Evolutionary conservation across 2,329 filamentous ascomycete species (phyloP).

Genomic region (Paecilomyces sp.): DNA sequence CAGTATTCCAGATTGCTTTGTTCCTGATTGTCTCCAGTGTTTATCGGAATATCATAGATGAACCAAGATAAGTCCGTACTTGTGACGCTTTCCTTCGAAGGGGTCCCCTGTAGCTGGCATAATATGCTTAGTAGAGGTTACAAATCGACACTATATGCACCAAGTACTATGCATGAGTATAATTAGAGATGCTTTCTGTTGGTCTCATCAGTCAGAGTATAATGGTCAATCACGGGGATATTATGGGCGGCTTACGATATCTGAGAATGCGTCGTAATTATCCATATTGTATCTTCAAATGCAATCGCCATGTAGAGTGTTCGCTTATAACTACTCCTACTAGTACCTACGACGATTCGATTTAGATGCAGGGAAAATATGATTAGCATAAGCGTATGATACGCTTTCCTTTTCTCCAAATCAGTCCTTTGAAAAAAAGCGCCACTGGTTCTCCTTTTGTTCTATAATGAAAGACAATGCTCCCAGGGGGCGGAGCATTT

Average conservation of each 20-base stretch:
- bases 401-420: background rate
- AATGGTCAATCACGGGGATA: background rate
- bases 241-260: background rate
- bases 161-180: background rate
- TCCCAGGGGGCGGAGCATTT: background rate
- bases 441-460: background rate
- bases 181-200: too few relatives aligned
- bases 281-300: background rate
- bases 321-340: background rate
- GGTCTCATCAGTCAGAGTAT: background rate
- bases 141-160: background rate
- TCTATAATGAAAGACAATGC: background rate
- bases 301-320: background rate
- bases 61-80: background rate
- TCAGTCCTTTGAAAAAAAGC: background rate
- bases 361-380: background rate
- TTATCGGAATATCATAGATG: background rate
- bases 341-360: background rate
- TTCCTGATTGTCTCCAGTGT: background rate
- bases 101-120: background rate
- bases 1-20: background rate
- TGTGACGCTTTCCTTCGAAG: background rate
- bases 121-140: background rate
- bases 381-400: background rate
- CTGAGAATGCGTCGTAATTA: background rate